Percentiles rank a stretch among this genome's conserved stretches.
These are phyloP conservation scores for Colletotrichum incanum DNA, from an alignment of 2,329 filamentous ascomycete species.

Conservation along the genomic window DNA sequence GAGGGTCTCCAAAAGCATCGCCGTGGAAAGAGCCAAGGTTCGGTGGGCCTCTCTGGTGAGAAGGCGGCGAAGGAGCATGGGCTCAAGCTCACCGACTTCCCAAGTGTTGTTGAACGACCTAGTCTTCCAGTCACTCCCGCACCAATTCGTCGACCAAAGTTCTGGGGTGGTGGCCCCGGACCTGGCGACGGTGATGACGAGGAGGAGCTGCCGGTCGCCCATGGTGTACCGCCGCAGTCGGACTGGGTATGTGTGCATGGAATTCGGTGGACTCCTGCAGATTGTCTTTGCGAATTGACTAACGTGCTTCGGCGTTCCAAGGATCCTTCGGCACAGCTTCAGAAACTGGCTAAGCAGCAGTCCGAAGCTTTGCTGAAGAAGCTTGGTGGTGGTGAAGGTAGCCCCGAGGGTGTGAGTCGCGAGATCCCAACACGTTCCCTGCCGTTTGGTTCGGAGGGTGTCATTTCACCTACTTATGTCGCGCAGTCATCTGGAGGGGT, in stretches of 20 bases:
- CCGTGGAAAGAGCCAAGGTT: slow-evolving; percentile 53
- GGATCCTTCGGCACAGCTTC: slow-evolving; percentile 80
- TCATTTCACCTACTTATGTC: slow-evolving; percentile 62
- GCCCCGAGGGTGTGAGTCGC: slow-evolving; percentile 51
- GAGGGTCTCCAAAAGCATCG: slow-evolving; percentile 79
- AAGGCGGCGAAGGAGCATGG: slow-evolving; percentile 54
- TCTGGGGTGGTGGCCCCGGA: slow-evolving; percentile 71
- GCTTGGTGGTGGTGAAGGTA: slow-evolving; percentile 58
- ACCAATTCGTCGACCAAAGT: slow-evolving; percentile 78
- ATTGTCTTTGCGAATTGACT: slow-evolving; percentile 71
- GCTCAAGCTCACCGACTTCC: slow-evolving; percentile 88
- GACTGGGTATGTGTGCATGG: slow-evolving; percentile 92
- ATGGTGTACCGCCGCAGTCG: slow-evolving; percentile 87
- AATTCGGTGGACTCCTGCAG: slow-evolving; percentile 62
- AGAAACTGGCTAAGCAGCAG: slow-evolving; percentile 78
- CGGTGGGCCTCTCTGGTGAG: slow-evolving; percentile 44
- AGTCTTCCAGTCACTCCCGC: slow-evolving; percentile 93
- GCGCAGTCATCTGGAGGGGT: slow-evolving; percentile 53
- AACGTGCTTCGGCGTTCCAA: slow-evolving; percentile 67
- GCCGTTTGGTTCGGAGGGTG: slow-evolving; percentile 68
- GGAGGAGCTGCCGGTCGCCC: slow-evolving; percentile 78
- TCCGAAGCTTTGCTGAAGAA: slow-evolving; percentile 72
- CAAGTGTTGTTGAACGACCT: slow-evolving; percentile 84
- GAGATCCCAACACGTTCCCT: slow-evolving; percentile 66
- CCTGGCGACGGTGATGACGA: slow-evolving; percentile 66